These are phyloP conservation scores for Aspergillus awamori DNA, from an alignment of 2,329 filamentous ascomycete species.

Conservation along the genomic window DNA sequence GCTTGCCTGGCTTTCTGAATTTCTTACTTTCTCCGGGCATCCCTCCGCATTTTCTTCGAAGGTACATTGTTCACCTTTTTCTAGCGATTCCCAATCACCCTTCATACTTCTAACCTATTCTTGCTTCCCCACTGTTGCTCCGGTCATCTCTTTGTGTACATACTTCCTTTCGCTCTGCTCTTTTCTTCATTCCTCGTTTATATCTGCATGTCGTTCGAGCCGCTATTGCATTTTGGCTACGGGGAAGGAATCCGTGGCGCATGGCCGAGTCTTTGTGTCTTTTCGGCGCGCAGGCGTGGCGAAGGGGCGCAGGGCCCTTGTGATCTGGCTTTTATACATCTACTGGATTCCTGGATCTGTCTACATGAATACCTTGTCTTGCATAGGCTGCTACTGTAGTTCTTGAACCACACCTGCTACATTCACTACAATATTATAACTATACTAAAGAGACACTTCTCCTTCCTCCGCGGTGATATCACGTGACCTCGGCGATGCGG, in stretches of 20 bases:
- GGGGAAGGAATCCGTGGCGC: constrained; percentile 16
- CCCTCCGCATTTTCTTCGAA: constrained; percentile 12
- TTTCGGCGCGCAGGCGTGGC: constrained; percentile 30
- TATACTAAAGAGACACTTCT: no score
- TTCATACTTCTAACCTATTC: background rate
- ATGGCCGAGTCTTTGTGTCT: constrained; percentile 25
- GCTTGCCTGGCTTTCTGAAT: constrained; percentile 5
- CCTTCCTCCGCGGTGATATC: background rate
- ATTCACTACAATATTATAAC: no score
- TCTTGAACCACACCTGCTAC: no score
- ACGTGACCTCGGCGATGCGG: background rate
- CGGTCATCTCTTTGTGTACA: constrained; percentile 28
- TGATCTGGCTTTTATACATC: constrained; percentile 13
- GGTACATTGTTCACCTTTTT: constrained; percentile 20
- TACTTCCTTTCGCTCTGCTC: constrained; percentile 24
- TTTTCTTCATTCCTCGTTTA: constrained; percentile 20
- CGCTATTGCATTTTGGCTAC: constrained; percentile 13
- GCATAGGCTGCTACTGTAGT: no score
- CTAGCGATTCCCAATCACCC: constrained; percentile 5
- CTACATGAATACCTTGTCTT: background rate
- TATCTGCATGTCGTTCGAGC: constrained; percentile 13
- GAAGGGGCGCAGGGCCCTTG: constrained; percentile 21
- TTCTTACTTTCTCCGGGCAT: constrained; percentile 6
- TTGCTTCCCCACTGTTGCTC: constrained; percentile 4
- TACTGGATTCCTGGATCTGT: background rate